phyloP scores from a whole-genome alignment of 345 rosid genomes.

The Lumnitzera littorea region DNA sequence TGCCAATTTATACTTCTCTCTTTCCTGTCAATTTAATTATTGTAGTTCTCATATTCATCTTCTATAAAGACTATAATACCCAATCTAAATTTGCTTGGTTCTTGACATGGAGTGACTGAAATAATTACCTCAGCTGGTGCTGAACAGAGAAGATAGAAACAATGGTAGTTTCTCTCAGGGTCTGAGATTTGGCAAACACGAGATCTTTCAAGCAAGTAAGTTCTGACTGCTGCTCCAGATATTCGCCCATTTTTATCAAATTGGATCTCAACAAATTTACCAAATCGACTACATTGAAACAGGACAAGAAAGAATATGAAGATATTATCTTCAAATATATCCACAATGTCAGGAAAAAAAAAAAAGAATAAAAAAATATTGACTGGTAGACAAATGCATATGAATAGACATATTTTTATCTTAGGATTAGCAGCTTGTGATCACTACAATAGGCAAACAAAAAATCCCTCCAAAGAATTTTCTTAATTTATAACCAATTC shows the following conservation, averaged over 20 bases:
- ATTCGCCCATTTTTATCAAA: conserved; percentile 78
- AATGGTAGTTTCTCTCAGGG: conserved; percentile 76
- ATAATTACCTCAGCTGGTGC: too few species aligned
- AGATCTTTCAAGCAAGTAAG: conserved; percentile 74
- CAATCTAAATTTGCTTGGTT: too few species aligned
- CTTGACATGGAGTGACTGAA: too few species aligned
- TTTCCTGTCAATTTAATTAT: conserved; percentile 33
- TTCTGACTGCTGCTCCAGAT: conserved; percentile 80
- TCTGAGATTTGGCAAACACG: conserved; percentile 77
- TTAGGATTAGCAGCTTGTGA: too few species aligned
- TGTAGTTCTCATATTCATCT: too few species aligned
- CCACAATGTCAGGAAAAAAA: background rate
- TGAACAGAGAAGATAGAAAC: conserved; percentile 19
- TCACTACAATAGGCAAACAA: too few species aligned
- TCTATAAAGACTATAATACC: too few species aligned
- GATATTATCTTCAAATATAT: background rate
- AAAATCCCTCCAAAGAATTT: too few species aligned
- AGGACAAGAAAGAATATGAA: background rate
- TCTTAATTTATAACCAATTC: too few species aligned
- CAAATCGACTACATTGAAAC: conserved; percentile 13
- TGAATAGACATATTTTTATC: too few species aligned
- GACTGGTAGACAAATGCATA: too few species aligned
- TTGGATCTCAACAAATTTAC: conserved; percentile 89
- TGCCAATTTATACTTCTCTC: conserved; percentile 73
- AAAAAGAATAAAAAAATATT: background rate